Base-by-base conservation (phyloP, 108 stramenopile genomes). In the Conticribra weissflogii region DNA sequence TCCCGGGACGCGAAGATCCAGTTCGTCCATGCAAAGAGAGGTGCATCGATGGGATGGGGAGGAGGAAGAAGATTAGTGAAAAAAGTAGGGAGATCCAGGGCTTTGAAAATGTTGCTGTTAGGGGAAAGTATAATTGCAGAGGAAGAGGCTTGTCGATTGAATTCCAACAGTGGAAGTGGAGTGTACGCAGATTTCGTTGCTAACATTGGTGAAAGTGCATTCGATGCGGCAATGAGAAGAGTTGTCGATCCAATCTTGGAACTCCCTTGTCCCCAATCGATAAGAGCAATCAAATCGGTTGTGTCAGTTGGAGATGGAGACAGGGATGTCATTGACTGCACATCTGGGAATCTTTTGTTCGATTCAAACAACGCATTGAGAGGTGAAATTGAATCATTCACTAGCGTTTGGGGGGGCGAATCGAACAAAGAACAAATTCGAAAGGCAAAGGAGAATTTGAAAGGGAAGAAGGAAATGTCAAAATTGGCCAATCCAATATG, bases 11-110 rank as follows among this genome's bases (percentile, higher is more conserved):
- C 78, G 1, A 50, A 45, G 27, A 50, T 79, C 8, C 61, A 62
- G 25, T 79, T 79, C 56, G 78, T 79, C 16, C 78, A 79, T 45
- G 78, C 63, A 24, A 52, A 36, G 28, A 44, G 78, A 44, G 78
- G 78, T 3, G 70, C 78, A 0, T 71, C 70, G 3, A 47, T 69
- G 22, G 78, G 78, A 36, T 79, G 78, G 78, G 78, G 78, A 8
- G 78, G 78, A 32, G 64, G 59, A 4, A 52, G 78, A 17, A 27
- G 78, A 34, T 54, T 79, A 45, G 59, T 72, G 5, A 46, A 66
- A 3, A 59, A 45, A 49, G 52, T 79, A 1, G 78, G 78, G 14
- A 60, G 78, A 34, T 12, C 34, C 21, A 53, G 47, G 59, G 78
- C 78, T 18, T 47, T 79, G 31, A 51, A 55, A n/a, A 66, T 79